Base-by-base conservation (phyloP, 805 yeast species). In the Candida tammaniensis region DNA sequence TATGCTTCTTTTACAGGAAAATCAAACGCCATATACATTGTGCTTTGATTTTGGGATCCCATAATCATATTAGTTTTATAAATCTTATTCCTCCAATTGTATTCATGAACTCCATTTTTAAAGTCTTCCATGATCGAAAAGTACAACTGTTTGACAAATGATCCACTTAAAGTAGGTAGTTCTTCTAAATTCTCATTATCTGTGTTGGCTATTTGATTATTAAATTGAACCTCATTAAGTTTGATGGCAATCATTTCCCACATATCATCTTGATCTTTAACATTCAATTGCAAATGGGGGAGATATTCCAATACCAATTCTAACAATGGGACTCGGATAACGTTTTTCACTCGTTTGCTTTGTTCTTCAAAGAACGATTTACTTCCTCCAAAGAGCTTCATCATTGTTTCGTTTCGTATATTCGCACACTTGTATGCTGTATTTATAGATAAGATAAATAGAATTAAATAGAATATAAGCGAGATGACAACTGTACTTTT, bases 181-280 rank as follows among this genome's bases (percentile, higher is more conserved):
- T 55, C 54, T 4, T 45, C 49, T 10, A 48, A 17, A 11, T 44
- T 40, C 7, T 34, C 34, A 3, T 19, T 22, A 3, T 30, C 28
- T 5, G 18, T 7, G 3, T 27, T 13, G 5, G 35, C 40, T 7
- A 54, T 21, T 2, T 51, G 28, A 2, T 39, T 31, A 3, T 35
- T 30, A 31, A 52, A 52, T 13, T 47, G 47, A 22, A 38, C 28
- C 22, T 43, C 52, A 37, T 50, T 57, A 15, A 61, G 39, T 27
- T 55, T 55, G 17, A 59, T 59, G n/a, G 67, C 66, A 12, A 61
- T 44, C 3, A 55, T 39, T 42, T 59, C 67, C 67, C 67, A 61
- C 1, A 46, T 33, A 36, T 57, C 57, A 20, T 57, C 58, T 32
- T 47, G 48, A 24, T 49, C 49, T 19, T 36, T 27, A 12, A 32